Percentiles rank a stretch among this genome's conserved stretches.
Evolutionary conservation across 305 asterid species (phyloP).

Genomic region (Fraxinus dipetala): DNA sequence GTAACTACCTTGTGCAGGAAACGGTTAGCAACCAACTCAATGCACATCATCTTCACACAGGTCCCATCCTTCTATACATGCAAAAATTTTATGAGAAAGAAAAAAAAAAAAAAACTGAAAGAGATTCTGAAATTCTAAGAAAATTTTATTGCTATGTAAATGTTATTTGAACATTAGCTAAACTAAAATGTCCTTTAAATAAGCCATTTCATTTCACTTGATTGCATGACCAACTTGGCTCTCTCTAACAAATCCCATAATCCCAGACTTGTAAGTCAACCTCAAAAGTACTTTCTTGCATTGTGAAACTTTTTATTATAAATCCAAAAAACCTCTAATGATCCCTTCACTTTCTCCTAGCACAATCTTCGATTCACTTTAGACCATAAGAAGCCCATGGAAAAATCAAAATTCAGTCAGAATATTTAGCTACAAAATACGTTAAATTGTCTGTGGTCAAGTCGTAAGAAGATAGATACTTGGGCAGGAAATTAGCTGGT

Average conservation of each 20-base stretch:
- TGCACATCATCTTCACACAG: slow-evolving; percentile 59
- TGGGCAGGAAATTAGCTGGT: not conserved
- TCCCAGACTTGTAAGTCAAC: not conserved
- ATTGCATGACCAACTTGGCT: not conserved
- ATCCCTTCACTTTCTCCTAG: not conserved
- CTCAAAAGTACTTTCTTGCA: not conserved
- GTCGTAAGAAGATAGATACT: not conserved
- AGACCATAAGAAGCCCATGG: not conserved
- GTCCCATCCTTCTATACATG: slow-evolving; percentile 48
- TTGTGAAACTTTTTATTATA: not conserved
- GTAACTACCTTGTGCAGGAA: slow-evolving; percentile 80
- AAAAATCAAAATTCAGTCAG: not conserved
- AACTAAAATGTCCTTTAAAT: not conserved
- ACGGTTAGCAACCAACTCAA: slow-evolving; percentile 89
- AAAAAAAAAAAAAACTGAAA: not conserved
- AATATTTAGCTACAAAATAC: not conserved
- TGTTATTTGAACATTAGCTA: not conserved
- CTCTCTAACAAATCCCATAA: not conserved
- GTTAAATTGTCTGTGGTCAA: not conserved
- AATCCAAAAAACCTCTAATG: not conserved
- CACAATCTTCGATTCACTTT: not conserved
- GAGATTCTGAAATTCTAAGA: not conserved
- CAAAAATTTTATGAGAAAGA: not conserved
- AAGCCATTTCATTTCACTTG: not conserved
- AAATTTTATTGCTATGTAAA: not conserved